Evolutionary conservation across 768 basidiomycete genomes (phyloP).

Genomic region (Hygrocybe coccinea): DNA sequence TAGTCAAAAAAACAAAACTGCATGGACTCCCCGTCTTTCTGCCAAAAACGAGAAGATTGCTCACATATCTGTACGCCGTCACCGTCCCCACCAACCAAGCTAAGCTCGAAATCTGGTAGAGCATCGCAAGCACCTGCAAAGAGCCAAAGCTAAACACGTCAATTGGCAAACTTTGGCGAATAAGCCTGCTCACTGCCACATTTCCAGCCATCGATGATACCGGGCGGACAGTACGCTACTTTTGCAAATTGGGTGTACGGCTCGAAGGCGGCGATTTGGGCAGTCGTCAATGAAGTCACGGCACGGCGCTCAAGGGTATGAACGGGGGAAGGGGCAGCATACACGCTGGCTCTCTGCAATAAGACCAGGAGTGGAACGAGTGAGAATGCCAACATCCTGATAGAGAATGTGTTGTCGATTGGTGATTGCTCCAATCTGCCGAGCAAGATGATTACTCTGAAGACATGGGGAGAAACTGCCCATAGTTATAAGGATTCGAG

Average conservation of each 20-base stretch:
- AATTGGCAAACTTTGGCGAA: neutral
- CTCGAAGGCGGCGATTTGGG: neutral
- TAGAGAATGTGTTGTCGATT: neutral
- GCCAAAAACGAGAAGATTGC: constrained; percentile 4
- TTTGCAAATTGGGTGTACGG: constrained; percentile 4
- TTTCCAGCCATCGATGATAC: constrained; percentile 3
- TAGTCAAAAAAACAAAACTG: neutral
- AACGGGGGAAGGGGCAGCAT: neutral
- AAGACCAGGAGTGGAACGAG: neutral
- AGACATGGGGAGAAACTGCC: too few relatives aligned
- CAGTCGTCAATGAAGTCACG: neutral
- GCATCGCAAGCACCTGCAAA: constrained; percentile 9
- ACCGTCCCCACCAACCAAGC: constrained; percentile 45
- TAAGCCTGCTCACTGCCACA: constrained; percentile 7
- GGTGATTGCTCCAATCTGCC: neutral
- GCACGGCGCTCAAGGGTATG: neutral
- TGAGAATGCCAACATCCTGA: neutral
- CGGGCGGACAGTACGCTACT: constrained; percentile 8
- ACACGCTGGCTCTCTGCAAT: neutral
- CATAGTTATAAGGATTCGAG: too few relatives aligned
- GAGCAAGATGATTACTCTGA: too few relatives aligned
- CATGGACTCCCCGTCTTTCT: too few relatives aligned
- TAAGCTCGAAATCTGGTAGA: constrained; percentile 28
- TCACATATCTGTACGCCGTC: constrained; percentile 36
- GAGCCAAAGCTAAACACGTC: neutral